A percentile compares a stretch with the other conserved stretches of the same genome.
phyloP scores from a whole-genome alignment of 1,139 yeast genomes.

The Entelexis sorbosivorans region DNA sequence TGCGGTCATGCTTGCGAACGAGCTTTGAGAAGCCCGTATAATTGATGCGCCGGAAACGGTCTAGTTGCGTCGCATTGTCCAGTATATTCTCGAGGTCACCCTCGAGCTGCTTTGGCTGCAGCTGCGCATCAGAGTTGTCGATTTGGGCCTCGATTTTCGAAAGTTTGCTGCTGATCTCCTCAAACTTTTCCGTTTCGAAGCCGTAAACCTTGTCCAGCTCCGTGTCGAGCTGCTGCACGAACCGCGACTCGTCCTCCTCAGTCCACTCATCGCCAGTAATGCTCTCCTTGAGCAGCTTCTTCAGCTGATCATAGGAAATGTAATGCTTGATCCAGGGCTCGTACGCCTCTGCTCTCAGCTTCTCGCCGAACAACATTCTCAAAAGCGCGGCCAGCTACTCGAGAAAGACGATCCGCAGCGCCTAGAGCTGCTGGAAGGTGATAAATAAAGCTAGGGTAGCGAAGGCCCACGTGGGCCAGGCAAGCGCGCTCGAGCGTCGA shows the following conservation, averaged over 20 bases:
- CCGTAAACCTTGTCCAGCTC: slow-evolving; percentile 89
- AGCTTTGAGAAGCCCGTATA: slow-evolving; percentile 91
- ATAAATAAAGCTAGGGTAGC: not conserved
- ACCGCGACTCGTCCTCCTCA: slow-evolving; percentile 70
- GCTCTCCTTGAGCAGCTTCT: slow-evolving; percentile 72
- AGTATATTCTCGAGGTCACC: slow-evolving; percentile 60
- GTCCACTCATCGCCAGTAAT: slow-evolving; percentile 49
- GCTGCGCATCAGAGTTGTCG: slow-evolving; percentile 27
- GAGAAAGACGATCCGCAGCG: not conserved
- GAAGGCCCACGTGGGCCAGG: slow-evolving; percentile 3
- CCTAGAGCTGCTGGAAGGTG: not conserved
- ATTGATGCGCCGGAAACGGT: slow-evolving; percentile 78
- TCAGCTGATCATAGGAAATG: slow-evolving; percentile 65
- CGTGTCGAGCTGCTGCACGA: slow-evolving; percentile 69
- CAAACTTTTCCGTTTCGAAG: slow-evolving; percentile 65
- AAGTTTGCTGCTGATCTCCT: slow-evolving; percentile 54
- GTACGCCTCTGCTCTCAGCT: slow-evolving; percentile 67
- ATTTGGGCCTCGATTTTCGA: slow-evolving; percentile 47
- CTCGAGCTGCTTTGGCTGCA: slow-evolving; percentile 45
- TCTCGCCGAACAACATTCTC: slow-evolving; percentile 73
- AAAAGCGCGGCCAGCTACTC: not conserved
- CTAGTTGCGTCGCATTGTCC: slow-evolving; percentile 70
- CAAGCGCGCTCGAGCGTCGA: not conserved
- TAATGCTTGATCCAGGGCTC: slow-evolving; percentile 84
- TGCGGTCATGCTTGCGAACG: slow-evolving; percentile 89